Evolutionary conservation across 208 protist genomes (phyloP), one percentile per base, ranked within the genome.

Genomic region (Leishmania lainsoni): DNA sequence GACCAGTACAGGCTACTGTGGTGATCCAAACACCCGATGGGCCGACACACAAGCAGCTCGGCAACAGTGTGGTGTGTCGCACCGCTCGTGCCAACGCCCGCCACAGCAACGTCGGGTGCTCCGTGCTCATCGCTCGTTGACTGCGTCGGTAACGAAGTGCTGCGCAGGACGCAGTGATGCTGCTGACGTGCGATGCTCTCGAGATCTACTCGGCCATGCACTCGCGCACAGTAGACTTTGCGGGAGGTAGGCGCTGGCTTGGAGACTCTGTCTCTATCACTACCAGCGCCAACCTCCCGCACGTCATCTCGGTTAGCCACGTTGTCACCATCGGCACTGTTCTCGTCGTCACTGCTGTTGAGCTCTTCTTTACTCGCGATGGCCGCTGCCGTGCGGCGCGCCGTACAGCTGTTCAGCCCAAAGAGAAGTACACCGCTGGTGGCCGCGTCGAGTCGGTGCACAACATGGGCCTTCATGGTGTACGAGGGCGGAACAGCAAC

Each of bases 381-480:
- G 14, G 88, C 70, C 32, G 76, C 81, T 1, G 93, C 86, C 39
- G 86, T 90, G 29, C 82, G 75, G 2, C 89, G 83, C 9, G 94
- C 91, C 29, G 84, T 86, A 2, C 71, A 68, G 42, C 81, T 84
- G 76, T 94, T 86, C 4, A 97, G 80, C 3, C 84, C 93, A 52
- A 96, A 98, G 12, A 97, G 59, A 3, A 98, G 85, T 17, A 98
- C 91, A 49, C 96, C 96, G 79, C 93, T 97, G 39, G 96, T 98
- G 8, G 89, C 89, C 0, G 87, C 91, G 74, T 98, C 96, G 4
- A 98, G 86, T 0, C 96, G 90, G 75, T 98, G 96, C 61, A 97
- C 93, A 0, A 96, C 94, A 74, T 89, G 91, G 2, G 85, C 71
- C 66, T 89, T 88, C 49, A 93, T 68, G 0, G 65, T 20, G 39